Evolutionary conservation across 2,329 filamentous ascomycete species (phyloP).

Genomic region (Epicoccum nigrum): DNA sequence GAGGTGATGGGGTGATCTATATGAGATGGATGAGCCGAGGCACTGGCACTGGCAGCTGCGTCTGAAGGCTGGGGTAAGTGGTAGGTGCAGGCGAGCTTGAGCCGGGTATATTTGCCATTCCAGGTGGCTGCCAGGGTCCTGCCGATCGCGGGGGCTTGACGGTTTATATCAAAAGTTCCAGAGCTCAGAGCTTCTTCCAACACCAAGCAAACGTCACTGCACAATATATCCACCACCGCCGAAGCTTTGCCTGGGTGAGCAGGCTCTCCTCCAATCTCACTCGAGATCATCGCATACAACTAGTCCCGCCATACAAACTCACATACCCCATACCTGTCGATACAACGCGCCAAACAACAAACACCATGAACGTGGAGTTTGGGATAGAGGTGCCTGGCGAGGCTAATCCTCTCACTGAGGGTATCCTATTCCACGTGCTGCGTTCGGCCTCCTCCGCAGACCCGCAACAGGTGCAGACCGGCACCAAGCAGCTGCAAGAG

Average conservation of each 20-base stretch:
- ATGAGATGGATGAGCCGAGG: slow-evolving; percentile 12
- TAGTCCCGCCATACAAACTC: not conserved
- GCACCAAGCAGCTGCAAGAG: slow-evolving; percentile 58
- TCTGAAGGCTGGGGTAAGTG: not conserved
- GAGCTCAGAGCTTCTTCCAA: not conserved
- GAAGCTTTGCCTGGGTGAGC: slow-evolving; percentile 37
- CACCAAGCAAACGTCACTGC: not conserved
- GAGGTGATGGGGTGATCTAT: slow-evolving; percentile 28
- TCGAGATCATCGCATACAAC: slow-evolving; percentile 1
- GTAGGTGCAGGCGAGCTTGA: slow-evolving; percentile 11
- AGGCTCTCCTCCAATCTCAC: slow-evolving; percentile 14
- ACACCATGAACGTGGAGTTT: slow-evolving; percentile 41
- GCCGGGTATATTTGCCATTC: not conserved
- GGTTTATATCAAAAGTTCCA: not conserved
- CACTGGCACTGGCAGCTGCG: no score
- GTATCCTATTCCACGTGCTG: slow-evolving; percentile 56
- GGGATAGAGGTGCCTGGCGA: slow-evolving; percentile 80
- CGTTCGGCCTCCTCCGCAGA: slow-evolving; percentile 55
- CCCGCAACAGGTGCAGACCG: slow-evolving; percentile 57
- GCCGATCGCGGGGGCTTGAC: slow-evolving; percentile 1
- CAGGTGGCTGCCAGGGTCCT: slow-evolving; percentile 6
- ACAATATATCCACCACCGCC: not conserved
- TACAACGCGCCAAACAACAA: not conserved
- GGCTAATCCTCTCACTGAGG: slow-evolving; percentile 64
- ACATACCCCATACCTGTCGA: not conserved